Conservation (phyloP, 2,329 filamentous ascomycete species). For the Blumeria hordei region DNA sequence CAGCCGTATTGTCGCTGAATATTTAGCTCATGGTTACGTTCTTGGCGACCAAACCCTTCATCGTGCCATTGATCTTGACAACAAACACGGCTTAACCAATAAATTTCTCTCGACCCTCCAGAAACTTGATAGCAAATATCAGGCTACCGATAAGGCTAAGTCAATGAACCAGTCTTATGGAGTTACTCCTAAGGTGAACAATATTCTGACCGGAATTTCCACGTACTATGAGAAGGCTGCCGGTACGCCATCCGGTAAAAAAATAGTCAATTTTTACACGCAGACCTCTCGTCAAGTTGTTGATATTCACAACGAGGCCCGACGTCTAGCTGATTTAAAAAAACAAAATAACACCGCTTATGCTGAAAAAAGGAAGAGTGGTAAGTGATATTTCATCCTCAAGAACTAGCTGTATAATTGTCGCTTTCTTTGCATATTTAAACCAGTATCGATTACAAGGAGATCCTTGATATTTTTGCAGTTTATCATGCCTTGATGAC, state of each 20-base stretch:
- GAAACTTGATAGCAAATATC: constrained; percentile 62
- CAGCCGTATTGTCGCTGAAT: constrained; percentile 80
- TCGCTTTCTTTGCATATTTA: no score
- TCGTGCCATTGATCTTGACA: constrained; percentile 61
- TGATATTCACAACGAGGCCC: constrained; percentile 82
- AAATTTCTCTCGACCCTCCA: constrained; percentile 57
- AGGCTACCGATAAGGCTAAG: constrained; percentile 68
- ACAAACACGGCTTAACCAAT: constrained; percentile 63
- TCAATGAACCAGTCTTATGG: constrained; percentile 68
- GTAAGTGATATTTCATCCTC: no score
- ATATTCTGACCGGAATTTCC: constrained; percentile 38
- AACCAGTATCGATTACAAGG: no score
- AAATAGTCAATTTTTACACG: constrained; percentile 69
- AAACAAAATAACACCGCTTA: constrained; percentile 16
- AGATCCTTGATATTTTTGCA: no score
- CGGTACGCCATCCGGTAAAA: constrained; percentile 68
- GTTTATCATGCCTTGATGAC: no score
- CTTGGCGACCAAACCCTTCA: constrained; percentile 34
- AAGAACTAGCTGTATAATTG: no score
- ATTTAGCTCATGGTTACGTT: constrained; percentile 83
- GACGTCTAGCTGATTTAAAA: constrained; percentile 73
- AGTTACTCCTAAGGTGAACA: constrained; percentile 48
- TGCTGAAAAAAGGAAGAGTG: no score
- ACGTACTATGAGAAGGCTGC: constrained; percentile 92
- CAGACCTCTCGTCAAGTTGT: constrained; percentile 68